These are phyloP conservation scores for Babesia ovata DNA, from an alignment of 169 alveolate species.

Conservation along the genomic window DNA sequence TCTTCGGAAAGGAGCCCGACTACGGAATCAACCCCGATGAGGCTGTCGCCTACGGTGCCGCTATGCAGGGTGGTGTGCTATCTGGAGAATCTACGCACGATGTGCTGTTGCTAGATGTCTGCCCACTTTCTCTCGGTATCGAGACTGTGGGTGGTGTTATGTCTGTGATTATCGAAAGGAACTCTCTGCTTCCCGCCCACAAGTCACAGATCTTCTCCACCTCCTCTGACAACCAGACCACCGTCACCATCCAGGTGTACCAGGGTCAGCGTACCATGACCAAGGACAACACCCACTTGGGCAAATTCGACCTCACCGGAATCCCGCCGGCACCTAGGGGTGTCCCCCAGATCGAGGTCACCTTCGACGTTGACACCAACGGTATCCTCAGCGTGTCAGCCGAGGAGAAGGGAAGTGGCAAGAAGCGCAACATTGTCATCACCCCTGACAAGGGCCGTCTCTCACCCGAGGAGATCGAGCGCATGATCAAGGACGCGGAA, in stretches of 20 bases:
- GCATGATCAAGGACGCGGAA: constrained; percentile 94
- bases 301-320: constrained; percentile 95
- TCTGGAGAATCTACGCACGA: constrained; percentile 93
- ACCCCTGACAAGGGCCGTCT: constrained; percentile 96
- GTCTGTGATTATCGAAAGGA: constrained; percentile 94
- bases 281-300: constrained; percentile 92
- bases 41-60: constrained; percentile 97
- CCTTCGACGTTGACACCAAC: constrained; percentile 96
- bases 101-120: constrained; percentile 92
- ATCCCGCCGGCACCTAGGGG: constrained; percentile 96
- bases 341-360: constrained; percentile 94
- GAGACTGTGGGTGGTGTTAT: constrained; percentile 97
- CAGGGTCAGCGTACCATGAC: constrained; percentile 98
- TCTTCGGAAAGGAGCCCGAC: constrained; percentile 92
- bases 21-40: constrained; percentile 93
- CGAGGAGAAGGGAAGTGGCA: constrained; percentile 93
- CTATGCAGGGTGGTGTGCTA: constrained; percentile 93
- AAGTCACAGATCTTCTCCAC: constrained; percentile 96
- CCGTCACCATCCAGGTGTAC: constrained; percentile 93
- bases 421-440: constrained; percentile 90
- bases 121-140: constrained; percentile 94
- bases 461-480: constrained; percentile 93
- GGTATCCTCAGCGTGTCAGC: constrained; percentile 96
- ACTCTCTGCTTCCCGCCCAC: constrained; percentile 96
- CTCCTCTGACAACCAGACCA: constrained; percentile 93